phyloP scores from a whole-genome alignment of 441 rosid genomes.

The Adansonia rubrostipa region DNA sequence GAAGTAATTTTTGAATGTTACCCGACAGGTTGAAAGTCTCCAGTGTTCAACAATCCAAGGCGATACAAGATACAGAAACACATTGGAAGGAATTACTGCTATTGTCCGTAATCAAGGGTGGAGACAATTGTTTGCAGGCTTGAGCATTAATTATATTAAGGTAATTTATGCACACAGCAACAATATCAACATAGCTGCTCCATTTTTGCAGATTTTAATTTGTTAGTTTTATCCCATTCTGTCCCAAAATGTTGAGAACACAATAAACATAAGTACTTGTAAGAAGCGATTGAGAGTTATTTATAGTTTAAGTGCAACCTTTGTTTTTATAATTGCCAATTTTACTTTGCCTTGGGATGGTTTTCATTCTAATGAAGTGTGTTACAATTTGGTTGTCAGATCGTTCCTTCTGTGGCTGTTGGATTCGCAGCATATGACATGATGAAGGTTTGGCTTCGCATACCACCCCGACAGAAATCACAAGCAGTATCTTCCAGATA shows the following conservation, averaged over 20 bases:
- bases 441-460: slow-evolving; percentile 91
- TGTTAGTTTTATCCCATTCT: slow-evolving; percentile 14
- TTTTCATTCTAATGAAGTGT: slow-evolving; percentile 25
- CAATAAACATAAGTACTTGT: not conserved
- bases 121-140: slow-evolving; percentile 92
- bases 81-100: slow-evolving; percentile 67
- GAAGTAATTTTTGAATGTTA: slow-evolving; percentile 23
- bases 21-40: slow-evolving; percentile 73
- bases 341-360: not conserved
- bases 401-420: slow-evolving; percentile 95
- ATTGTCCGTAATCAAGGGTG: slow-evolving; percentile 82
- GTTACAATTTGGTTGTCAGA: slow-evolving; percentile 45
- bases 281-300: not conserved
- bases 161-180: slow-evolving; percentile 36
- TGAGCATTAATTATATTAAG: slow-evolving; percentile 94
- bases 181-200: slow-evolving; percentile 14
- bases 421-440: slow-evolving; percentile 91
- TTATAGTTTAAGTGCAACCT: not conserved
- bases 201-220: not conserved
- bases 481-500: slow-evolving; percentile 42
- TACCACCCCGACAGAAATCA: slow-evolving; percentile 77
- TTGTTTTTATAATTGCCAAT: not conserved
- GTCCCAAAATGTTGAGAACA: not conserved
- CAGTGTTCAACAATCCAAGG: slow-evolving; percentile 51
- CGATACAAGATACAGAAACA: slow-evolving; percentile 64